Evolutionary conservation across 1,284 basidiomycete species (phyloP), one percentile per base, ranked within the genome.

Genomic region (Ustilago trichophora): DNA sequence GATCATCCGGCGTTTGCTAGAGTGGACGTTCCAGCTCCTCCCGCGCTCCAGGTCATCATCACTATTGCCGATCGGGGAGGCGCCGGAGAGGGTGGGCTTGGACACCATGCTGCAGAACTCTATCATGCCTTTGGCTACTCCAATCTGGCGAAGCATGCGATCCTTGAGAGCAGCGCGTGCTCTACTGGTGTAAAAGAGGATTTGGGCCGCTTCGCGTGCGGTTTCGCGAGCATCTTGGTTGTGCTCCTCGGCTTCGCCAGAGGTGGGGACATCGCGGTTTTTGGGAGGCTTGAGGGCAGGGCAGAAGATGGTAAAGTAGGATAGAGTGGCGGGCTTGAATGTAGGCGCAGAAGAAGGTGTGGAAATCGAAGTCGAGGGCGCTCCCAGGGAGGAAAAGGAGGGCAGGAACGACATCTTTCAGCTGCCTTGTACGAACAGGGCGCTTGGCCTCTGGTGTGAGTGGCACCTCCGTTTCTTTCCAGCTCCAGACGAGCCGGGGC

Each of bases 281-380:
- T 68, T 68, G 4, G 58, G 58, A 6, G 77, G 73, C 21, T 59
- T 65, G 41, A 92, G 84, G n/a, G 88, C 87, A 22, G 90, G 88
- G 72, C 92, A 92, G 82, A 90, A 92, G 75, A 92, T 90, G 16
- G 91, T 87, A 47, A 92, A 84, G 80, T 92, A 92, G 43, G 87
- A 84, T 64, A 92, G 43, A 2, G 65, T 43, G 6, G 65, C 58
- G 13, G 69, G 69, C 26, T 62, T 60, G 48, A 49, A 66, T n/a
- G 15, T 40, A 22, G 19, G 16, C n/a, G 59, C 36, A 8, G 57
- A 41, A 2, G 67, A 53, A 0, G 57, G 50, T 3, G 54, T 16
- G 18, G 50, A 16, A 10, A 50, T 37, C 6, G 50, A 40, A 6
- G 55, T 32, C 6, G 63, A 55, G 10, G 52, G 33, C 8, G 44